Evolutionary conservation across 441 rosid species (phyloP), one percentile per base, ranked within the genome.

Genomic region (Capsella rubella): DNA sequence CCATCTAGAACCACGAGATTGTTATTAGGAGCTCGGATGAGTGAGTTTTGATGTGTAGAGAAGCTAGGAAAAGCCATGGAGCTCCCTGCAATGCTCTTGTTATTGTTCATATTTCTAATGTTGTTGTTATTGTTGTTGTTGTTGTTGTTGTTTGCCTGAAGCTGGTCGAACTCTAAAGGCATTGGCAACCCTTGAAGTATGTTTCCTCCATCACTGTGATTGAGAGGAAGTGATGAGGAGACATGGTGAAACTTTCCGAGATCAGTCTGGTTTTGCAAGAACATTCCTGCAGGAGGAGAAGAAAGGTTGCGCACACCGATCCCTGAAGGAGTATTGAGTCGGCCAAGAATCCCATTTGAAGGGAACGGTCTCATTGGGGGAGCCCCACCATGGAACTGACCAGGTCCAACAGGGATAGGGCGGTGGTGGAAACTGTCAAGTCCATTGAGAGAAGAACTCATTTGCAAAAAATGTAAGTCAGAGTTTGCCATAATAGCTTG

Each of bases 161-260:
- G 80, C 76, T 87, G 90, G 71, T 87, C 90, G 40, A 89, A 84
- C 65, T 77, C 80, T 73, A 87, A 54, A 29, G 91, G 81, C 60
- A 83, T 78, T 13, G 94, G 95, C 77, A 91, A 80, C 39, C 98
- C 95, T 73, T 87, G 96, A 62, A 90, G 89, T 45, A 89, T 73
- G 79, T 72, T 87, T 31, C 82, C 82, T 47, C 78, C 85, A 56
- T 75, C 82, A 63, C 53, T 86, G 47, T 82, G 82, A 31, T 79
- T 70, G 21, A 79, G 68, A 50, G 79, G 34, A 65, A 67, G 82
- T 16, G 84, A 77, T 59, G 77, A 77, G 46, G 77, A 77, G 53
- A 72, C 81, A 67, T 54, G 81, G 74, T 86, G 90, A 69, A 85
- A 86, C 54, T 84, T 85, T 16, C 65, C 81, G 6, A 60, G 18